Conservation (phyloP, 2,329 filamentous ascomycete species). For the Neopestalotiopsis sp. region DNA sequence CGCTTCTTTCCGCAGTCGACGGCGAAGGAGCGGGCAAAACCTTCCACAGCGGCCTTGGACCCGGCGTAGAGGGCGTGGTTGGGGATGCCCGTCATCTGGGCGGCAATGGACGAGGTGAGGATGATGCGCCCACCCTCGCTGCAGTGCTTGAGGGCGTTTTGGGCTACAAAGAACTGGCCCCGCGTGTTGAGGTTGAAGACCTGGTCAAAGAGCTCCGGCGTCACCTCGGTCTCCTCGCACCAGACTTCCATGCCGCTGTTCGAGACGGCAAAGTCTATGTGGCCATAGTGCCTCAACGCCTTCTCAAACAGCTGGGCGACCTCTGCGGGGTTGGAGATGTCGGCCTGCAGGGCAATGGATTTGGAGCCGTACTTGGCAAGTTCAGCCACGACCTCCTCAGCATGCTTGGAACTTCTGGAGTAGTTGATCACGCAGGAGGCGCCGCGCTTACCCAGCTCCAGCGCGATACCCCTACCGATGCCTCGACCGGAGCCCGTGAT, state of each 20-base stretch:
- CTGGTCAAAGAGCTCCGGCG: constrained; percentile 73
- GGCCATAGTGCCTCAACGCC: constrained; percentile 69
- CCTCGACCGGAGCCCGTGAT: constrained; percentile 71
- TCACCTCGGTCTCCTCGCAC: constrained; percentile 73
- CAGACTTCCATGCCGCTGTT: constrained; percentile 76
- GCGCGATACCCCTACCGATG: constrained; percentile 69
- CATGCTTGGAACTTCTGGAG: constrained; percentile 58
- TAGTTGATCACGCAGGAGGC: constrained; percentile 73
- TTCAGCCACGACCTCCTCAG: constrained; percentile 61
- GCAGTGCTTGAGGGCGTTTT: constrained; percentile 75
- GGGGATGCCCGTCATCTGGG: constrained; percentile 69
- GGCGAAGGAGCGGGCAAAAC: constrained; percentile 73
- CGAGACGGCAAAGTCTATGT: constrained; percentile 74
- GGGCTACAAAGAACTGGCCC: constrained; percentile 79
- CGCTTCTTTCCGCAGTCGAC: constrained; percentile 72
- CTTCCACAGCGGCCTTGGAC: constrained; percentile 75
- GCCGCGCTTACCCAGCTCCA: constrained; percentile 70
- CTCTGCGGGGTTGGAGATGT: constrained; percentile 64
- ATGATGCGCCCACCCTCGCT: constrained; percentile 74
- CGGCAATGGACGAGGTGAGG: constrained; percentile 73
- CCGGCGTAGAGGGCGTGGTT: constrained; percentile 76
- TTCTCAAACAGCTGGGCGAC: constrained; percentile 70
- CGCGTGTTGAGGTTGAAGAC: constrained; percentile 75
- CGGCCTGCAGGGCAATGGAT: constrained; percentile 66
- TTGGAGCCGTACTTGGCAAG: constrained; percentile 62